Conservation (phyloP, 768 basidiomycete genomes). For the Clitopilus passeckerianus region DNA sequence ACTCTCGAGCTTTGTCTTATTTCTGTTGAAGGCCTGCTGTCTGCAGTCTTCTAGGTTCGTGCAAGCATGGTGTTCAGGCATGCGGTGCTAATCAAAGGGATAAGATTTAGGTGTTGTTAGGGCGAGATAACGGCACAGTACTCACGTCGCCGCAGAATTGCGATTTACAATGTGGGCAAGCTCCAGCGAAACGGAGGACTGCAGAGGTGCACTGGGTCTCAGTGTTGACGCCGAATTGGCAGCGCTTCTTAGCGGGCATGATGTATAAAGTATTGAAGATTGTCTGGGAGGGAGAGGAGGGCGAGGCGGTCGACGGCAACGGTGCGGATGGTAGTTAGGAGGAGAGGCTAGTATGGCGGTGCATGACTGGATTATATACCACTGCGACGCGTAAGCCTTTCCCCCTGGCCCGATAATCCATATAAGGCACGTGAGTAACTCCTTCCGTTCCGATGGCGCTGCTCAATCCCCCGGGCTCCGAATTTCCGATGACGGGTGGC, state of each 20-base stretch:
- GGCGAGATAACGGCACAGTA: slow-evolving; percentile 13
- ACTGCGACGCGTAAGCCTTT: slow-evolving; percentile 30
- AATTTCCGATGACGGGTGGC: background rate
- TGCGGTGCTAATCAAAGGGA: slow-evolving; percentile 57
- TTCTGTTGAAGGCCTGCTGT: slow-evolving; percentile 83
- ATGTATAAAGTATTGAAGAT: slow-evolving; percentile 9
- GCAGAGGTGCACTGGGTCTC: slow-evolving; percentile 68
- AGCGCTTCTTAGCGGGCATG: slow-evolving; percentile 87
- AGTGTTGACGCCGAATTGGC: slow-evolving; percentile 56
- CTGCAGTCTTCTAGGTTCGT: slow-evolving; percentile 79
- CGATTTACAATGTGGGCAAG: slow-evolving; percentile 74
- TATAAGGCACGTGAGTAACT: slow-evolving; percentile 14
- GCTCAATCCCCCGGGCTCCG: background rate
- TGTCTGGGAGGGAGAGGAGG: background rate
- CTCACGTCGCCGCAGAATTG: slow-evolving; percentile 77
- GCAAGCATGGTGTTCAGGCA: slow-evolving; percentile 87
- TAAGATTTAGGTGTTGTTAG: slow-evolving; percentile 14
- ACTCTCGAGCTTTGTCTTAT: slow-evolving; percentile 84
- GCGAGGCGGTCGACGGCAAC: slow-evolving; percentile 2
- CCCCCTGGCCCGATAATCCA: slow-evolving; percentile 8
- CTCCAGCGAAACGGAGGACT: slow-evolving; percentile 77
- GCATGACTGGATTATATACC: slow-evolving; percentile 11
- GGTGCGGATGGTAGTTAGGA: slow-evolving; percentile 6
- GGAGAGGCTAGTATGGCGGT: slow-evolving; percentile 1
- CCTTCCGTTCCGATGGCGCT: slow-evolving; percentile 4